A percentile compares a stretch with the other conserved stretches of the same genome.
These are phyloP conservation scores for Melanopsichium pennsylvanicum DNA, from an alignment of 1,284 basidiomycete genomes.

Conservation along the genomic window DNA sequence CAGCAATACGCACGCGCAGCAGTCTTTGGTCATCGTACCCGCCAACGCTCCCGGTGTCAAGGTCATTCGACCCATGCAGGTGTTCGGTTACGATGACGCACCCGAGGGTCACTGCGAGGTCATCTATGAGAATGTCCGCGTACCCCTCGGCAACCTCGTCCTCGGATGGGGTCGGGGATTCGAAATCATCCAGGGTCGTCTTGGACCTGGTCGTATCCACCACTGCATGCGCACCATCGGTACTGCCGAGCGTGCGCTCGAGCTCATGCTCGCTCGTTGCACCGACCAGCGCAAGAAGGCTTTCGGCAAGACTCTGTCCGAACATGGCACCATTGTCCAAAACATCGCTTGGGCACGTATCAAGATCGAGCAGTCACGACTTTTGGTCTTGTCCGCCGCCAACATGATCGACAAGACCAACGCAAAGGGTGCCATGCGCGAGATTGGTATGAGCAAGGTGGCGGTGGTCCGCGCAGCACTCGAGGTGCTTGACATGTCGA, in stretches of 20 bases:
- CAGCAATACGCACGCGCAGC: slow-evolving; percentile 78
- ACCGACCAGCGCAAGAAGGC: slow-evolving; percentile 89
- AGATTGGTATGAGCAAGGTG: slow-evolving; percentile 96
- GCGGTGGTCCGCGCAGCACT: slow-evolving; percentile 85
- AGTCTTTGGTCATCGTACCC: slow-evolving; percentile 92
- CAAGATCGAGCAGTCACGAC: slow-evolving; percentile 85
- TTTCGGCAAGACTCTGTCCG: slow-evolving; percentile 87
- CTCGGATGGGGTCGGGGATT: slow-evolving; percentile 93
- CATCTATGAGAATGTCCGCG: slow-evolving; percentile 89
- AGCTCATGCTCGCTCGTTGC: slow-evolving; percentile 87
- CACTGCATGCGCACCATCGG: slow-evolving; percentile 95
- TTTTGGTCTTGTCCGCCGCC: slow-evolving; percentile 92
- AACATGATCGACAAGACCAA: slow-evolving; percentile 88
- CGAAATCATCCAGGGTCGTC: slow-evolving; percentile 96
- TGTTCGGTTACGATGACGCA: slow-evolving; percentile 68
- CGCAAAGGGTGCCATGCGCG: slow-evolving; percentile 93
- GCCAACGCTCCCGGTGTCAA: slow-evolving; percentile 85
- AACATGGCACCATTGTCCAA: slow-evolving; percentile 91
- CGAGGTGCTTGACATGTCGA: slow-evolving; percentile 87
- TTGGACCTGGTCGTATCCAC: slow-evolving; percentile 95
- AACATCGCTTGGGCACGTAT: slow-evolving; percentile 91
- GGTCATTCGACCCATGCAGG: slow-evolving; percentile 86
- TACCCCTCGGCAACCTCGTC: slow-evolving; percentile 82
- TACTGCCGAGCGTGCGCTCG: slow-evolving; percentile 82
- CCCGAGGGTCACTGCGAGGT: slow-evolving; percentile 87